Evolutionary conservation across 106 monocot genomes (phyloP), one percentile per base, ranked within the genome.

Genomic region (Vanilla planifolia): DNA sequence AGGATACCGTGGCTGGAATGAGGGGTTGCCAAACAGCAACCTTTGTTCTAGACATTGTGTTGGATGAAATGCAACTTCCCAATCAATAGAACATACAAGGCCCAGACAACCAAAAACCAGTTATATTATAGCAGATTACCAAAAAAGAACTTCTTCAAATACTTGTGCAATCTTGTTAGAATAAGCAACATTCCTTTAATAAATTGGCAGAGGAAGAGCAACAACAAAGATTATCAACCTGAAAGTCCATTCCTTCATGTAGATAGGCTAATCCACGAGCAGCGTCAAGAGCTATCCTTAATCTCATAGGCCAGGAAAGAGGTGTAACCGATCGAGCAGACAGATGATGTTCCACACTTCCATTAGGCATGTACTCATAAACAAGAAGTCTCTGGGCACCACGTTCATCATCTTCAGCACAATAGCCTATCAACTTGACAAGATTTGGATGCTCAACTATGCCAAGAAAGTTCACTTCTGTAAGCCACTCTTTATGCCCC

Each of bases 401-500:
- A 33, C 71, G 55, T 64, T 72, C 71, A 64, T 72, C 71, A 32
- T 72, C 71, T 47, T 72, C 71, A 46, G 64, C 71, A 27, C 71
- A 72, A 33, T 72, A 72, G n/a, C 71, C 71, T 5, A 72, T 24
- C 17, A 72, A 64, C 39, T 72, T 72, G 32, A 72, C 71, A 4
- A 72, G 71, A 56, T 64, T 72, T 16, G 63, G 71, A 64, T 72
- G 71, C 32, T 72, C 71, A 35, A 72, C 56, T 6, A 72, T 33
- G 13, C 71, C 71, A 56, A 72, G 71, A 64, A 72, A 52, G 45
- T 56, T 72, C 24, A 72, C 64, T 64, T 72, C 71, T 20, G 64
- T 64, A 21, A 64, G 14, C 71, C 71, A 72, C 47, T 72, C 71
- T 57, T 72, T 72, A 34, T 72, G 71, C 27, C 71, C 71, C 71